A percentile compares a stretch with the other conserved stretches of the same genome.
Conservation (phyloP, 2,329 filamentous ascomycete genomes). For the Fusarium neocosmosporiellum region DNA sequence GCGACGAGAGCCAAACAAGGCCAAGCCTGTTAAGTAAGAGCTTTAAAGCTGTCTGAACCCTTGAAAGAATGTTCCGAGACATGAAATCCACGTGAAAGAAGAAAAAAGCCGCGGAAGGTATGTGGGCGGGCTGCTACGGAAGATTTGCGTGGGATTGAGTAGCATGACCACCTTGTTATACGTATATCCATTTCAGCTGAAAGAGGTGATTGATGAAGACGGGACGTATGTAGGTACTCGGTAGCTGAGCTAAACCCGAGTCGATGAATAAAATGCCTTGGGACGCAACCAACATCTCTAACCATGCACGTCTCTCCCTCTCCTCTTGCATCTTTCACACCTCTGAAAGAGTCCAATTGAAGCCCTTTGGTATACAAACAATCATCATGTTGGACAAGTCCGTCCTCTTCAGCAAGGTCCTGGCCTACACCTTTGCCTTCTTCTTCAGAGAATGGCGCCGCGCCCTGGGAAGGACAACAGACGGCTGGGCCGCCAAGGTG, state of each 20-base stretch:
- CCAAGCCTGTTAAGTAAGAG: not conserved
- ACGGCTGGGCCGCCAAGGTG: conserved; percentile 17
- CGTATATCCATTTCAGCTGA: conserved; percentile 4
- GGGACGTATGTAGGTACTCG: no score
- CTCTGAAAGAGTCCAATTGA: not conserved
- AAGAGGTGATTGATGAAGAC: no score
- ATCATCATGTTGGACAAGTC: conserved; percentile 45
- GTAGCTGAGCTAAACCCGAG: not conserved
- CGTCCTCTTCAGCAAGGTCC: conserved; percentile 44
- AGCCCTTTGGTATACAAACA: not conserved
- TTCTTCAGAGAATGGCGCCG: conserved; percentile 37
- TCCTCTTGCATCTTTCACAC: not conserved
- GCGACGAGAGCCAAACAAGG: not conserved
- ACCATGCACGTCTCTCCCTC: not conserved
- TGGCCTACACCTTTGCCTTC: conserved; percentile 42
- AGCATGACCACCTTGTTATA: not conserved
- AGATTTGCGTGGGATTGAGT: not conserved
- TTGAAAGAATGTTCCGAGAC: not conserved
- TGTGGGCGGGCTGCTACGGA: not conserved
- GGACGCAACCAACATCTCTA: not conserved
- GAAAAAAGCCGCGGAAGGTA: not conserved
- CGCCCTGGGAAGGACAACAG: conserved; percentile 18
- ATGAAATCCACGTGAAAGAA: not conserved
- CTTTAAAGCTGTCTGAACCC: not conserved
- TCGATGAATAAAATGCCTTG: not conserved